phyloP scores from a whole-genome alignment of 2,329 filamentous ascomycete species.

The Alternaria sp. region DNA sequence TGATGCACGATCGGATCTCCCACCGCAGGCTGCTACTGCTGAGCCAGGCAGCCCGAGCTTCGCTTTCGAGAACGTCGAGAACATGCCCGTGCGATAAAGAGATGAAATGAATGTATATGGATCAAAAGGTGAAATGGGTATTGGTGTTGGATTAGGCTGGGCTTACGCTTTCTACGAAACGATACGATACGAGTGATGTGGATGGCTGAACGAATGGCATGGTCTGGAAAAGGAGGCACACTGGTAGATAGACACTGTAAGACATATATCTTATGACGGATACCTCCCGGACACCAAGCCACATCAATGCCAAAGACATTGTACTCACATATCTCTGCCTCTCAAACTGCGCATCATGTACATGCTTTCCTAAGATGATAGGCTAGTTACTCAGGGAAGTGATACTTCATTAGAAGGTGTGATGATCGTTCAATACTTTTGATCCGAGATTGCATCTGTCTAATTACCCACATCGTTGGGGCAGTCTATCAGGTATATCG shows the following conservation, averaged over 20 bases:
- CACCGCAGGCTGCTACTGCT: slow-evolving; percentile 72
- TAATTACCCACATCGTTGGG: neutral
- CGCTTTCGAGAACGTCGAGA: slow-evolving; percentile 78
- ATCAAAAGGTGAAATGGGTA: neutral
- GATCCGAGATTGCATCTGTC: neutral
- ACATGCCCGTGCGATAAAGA: slow-evolving; percentile 31
- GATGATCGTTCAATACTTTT: neutral
- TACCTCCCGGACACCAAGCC: neutral
- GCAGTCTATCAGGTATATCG: neutral
- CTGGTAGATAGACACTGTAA: neutral
- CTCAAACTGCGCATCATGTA: no score
- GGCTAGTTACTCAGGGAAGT: neutral
- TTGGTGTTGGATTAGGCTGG: neutral
- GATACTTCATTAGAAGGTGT: neutral
- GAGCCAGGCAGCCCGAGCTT: slow-evolving; percentile 85
- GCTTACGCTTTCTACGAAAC: neutral
- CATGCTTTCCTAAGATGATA: neutral
- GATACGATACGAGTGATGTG: slow-evolving; percentile 1
- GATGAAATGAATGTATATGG: neutral
- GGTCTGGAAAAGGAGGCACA: neutral
- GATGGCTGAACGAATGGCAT: neutral
- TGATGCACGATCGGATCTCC: slow-evolving; percentile 66
- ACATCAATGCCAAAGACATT: neutral
- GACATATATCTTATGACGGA: neutral
- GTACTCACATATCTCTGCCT: neutral